Conservation (phyloP, 805 yeast genomes). For the Clavispora vitiphila region DNA sequence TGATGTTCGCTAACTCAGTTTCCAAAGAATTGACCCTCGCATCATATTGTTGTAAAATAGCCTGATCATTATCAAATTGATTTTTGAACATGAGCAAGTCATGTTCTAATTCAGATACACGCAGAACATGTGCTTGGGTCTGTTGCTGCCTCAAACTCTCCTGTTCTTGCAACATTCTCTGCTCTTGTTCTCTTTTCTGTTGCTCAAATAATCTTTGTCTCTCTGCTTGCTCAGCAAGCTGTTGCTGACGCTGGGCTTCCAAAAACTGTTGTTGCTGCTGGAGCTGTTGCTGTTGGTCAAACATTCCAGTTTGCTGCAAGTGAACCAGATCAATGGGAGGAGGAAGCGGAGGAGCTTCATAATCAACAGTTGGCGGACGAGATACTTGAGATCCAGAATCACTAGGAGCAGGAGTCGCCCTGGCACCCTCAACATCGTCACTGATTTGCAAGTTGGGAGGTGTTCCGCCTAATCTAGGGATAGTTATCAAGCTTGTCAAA, state of each 20-base stretch:
- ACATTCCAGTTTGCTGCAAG: conserved; percentile 54
- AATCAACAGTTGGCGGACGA: conserved; percentile 35
- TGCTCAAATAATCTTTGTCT: conserved; percentile 72
- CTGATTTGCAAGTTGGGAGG: conserved; percentile 54
- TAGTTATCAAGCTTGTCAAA: conserved; percentile 72
- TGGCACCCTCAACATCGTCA: conserved; percentile 37
- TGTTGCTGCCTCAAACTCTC: conserved; percentile 62
- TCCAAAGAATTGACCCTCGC: conserved; percentile 78
- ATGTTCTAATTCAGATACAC: conserved; percentile 76
- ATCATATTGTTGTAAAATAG: conserved; percentile 81
- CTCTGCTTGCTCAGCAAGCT: conserved; percentile 61
- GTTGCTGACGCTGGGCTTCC: conserved; percentile 59
- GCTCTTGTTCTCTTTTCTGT: conserved; percentile 66
- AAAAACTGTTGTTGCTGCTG: conserved; percentile 63
- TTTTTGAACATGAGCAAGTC: conserved; percentile 70
- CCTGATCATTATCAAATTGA: conserved; percentile 83
- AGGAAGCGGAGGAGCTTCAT: conserved; percentile 32
- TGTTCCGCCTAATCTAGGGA: conserved; percentile 59
- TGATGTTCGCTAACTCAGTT: conserved; percentile 56
- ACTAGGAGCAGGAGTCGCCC: conserved; percentile 27
- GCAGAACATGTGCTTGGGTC: conserved; percentile 70
- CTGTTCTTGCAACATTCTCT: conserved; percentile 65
- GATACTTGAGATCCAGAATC: conserved; percentile 37
- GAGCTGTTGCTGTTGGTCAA: conserved; percentile 46
- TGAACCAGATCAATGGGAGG: conserved; percentile 33